Evolutionary conservation across 2,329 filamentous ascomycete species (phyloP), one percentile per base, ranked within the genome.

Genomic region (Rhynchosporium secalis): DNA sequence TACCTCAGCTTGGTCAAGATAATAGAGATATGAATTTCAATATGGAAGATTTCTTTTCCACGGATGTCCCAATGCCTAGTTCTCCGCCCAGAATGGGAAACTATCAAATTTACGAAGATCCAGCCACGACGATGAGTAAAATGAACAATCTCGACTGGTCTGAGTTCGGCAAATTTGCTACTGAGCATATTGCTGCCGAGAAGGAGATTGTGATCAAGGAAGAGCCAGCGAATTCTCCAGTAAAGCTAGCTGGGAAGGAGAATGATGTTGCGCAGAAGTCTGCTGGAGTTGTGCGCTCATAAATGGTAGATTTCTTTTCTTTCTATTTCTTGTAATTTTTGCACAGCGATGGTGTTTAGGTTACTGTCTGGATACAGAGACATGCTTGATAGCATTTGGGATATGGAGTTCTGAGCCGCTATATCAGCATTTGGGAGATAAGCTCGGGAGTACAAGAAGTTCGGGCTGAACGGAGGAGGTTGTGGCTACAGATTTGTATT

Each of bases 31-130:
- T 67, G 29, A 64, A 71, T 33, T 72, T 72, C 68, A 72, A 61
- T 60, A 68, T 73, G n/a, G 73, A 76, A 46, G 77, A 79, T 59
- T 74, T 79, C 61, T 77, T 80, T 59, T 74, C 74, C 26, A 78
- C 77, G 1, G 77, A 78, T 69, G 71, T 74, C 45, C 75, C 75
- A 4, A 79, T 80, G 77, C 78, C 78, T 41, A 79, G 76, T 64
- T 78, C 76, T 29, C 78, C 78, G 28, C 78, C 79, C 33, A 69
- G 71, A 12, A 71, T 74, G 56, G 77, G 78, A 60, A 68, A 68
- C 46, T 45, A 54, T 20, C 51, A 54, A 38, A 57, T 71, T 6
- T 73, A 74, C 52, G 71, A 72, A 61, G 72, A 74, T 55, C 65
- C 70, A 1, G 57, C 33, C 15, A 59, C 70, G 2, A 58, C 38